Percentiles rank a stretch among this genome's conserved stretches.
Evolutionary conservation across 1,139 yeast species (phyloP).

Genomic region (Wickerhamiella infanticola): DNA sequence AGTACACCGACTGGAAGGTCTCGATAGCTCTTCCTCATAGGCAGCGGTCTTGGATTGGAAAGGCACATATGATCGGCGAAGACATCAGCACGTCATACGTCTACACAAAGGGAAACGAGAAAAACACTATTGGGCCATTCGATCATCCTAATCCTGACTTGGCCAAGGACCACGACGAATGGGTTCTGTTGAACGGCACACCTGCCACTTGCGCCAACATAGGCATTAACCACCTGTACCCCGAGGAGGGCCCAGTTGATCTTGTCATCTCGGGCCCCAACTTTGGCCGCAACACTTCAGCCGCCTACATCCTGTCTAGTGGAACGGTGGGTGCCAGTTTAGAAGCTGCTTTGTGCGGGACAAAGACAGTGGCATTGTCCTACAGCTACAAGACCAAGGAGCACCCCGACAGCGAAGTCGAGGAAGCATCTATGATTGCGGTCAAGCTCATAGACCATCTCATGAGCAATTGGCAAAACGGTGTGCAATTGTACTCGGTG

Average conservation of each 20-base stretch:
- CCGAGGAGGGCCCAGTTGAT: conserved; percentile 55
- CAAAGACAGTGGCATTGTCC: conserved; percentile 62
- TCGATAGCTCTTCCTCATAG: conserved; percentile 61
- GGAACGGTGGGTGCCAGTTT: conserved; percentile 98
- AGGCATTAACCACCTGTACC: conserved; percentile 61
- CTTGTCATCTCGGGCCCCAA: conserved; percentile 89
- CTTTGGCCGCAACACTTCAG: conserved; percentile 82
- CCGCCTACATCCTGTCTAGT: conserved; percentile 76
- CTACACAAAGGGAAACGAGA: conserved; percentile 23
- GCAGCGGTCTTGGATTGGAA: conserved; percentile 84
- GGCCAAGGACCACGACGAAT: conserved; percentile 39
- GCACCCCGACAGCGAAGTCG: conserved; percentile 39
- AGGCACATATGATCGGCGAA: conserved; percentile 88
- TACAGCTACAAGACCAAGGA: conserved; percentile 51
- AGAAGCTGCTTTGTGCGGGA: conserved; percentile 79
- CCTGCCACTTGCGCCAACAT: conserved; percentile 94
- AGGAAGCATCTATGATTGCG: conserved; percentile 53
- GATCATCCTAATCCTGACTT: conserved; percentile 18
- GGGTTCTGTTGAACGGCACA: conserved; percentile 79
- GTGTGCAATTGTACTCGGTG: conserved; percentile 61
- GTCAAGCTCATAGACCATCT: conserved; percentile 48
- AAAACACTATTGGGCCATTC: conserved; percentile 57
- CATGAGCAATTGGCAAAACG: conserved; percentile 38
- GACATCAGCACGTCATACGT: conserved; percentile 53
- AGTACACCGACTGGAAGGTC: conserved; percentile 65